Percentiles rank a stretch among this genome's conserved stretches.
These are phyloP conservation scores for Paramecium tetraurelia DNA, from an alignment of 73 alveolate species.

Conservation along the genomic window DNA sequence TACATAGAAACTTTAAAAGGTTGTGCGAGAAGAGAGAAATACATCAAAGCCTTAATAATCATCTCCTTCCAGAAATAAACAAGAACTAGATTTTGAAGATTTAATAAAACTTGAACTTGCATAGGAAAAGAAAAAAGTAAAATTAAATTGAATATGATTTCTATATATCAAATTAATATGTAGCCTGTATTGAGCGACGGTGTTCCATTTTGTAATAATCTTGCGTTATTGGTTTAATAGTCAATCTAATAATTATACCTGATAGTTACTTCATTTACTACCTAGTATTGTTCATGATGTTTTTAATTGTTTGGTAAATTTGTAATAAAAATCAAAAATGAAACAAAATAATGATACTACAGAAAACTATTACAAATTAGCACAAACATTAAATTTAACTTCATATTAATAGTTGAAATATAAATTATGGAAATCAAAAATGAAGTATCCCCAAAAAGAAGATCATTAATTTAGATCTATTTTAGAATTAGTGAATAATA, in stretches of 20 bases:
- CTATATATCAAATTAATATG: not conserved
- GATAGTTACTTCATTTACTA: not conserved
- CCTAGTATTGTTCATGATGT: not conserved
- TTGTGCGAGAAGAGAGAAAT: not conserved
- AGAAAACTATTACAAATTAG: not conserved
- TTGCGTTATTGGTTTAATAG: not conserved
- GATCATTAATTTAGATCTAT: not conserved
- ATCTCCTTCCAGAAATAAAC: not conserved
- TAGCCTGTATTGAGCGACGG: not conserved
- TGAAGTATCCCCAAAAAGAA: not conserved
- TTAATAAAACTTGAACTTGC: not conserved
- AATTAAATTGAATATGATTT: not conserved
- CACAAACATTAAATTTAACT: not conserved
- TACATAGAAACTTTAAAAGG: not conserved
- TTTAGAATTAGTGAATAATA: not conserved
- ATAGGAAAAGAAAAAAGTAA: not conserved
- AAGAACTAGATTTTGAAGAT: conserved; percentile 29
- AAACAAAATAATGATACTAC: not conserved
- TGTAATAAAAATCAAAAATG: no score
- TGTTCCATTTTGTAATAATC: not conserved
- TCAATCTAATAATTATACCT: not conserved
- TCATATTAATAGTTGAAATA: not conserved
- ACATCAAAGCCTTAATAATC: not conserved
- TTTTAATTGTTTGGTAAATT: not conserved
- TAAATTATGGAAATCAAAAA: no score